Evolutionary conservation across 2,329 filamentous ascomycete genomes (phyloP).

Genomic region (Colletotrichum siamense): DNA sequence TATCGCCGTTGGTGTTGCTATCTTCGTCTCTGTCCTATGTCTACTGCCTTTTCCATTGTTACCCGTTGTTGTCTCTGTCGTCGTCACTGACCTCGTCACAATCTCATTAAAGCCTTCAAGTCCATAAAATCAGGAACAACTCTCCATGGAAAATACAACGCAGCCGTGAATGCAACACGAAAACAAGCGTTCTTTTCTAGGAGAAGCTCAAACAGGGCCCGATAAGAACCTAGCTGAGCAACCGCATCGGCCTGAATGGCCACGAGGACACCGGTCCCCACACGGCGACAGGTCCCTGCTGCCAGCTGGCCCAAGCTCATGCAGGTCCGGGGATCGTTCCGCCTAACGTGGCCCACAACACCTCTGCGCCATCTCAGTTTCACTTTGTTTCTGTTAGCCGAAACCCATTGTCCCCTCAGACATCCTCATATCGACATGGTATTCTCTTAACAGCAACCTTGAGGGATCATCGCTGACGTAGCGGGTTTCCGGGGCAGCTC

Average conservation of each 20-base stretch:
- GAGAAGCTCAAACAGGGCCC: no score
- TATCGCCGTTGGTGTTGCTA: no score
- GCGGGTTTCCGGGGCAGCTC: constrained; percentile 4
- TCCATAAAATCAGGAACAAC: no score
- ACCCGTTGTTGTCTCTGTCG: no score
- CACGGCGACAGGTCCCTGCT: background rate
- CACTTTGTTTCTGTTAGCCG: background rate
- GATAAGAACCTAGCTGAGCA: background rate
- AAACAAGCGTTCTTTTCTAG: no score
- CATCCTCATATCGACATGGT: background rate
- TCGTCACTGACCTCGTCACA: no score
- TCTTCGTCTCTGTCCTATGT: no score
- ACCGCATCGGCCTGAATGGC: background rate
- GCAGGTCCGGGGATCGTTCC: constrained; percentile 16
- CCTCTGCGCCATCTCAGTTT: constrained; percentile 4
- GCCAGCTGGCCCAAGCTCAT: background rate
- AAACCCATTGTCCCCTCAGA: accelerated
- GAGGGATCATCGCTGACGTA: constrained; percentile 17
- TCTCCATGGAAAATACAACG: no score
- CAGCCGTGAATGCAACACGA: no score
- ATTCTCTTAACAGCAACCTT: background rate
- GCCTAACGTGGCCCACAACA: background rate
- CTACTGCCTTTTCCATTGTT: no score
- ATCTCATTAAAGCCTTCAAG: no score
- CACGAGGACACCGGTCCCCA: background rate